These are phyloP conservation scores for Sporothrix mexicana DNA, from an alignment of 2,329 filamentous ascomycete species.

Conservation along the genomic window DNA sequence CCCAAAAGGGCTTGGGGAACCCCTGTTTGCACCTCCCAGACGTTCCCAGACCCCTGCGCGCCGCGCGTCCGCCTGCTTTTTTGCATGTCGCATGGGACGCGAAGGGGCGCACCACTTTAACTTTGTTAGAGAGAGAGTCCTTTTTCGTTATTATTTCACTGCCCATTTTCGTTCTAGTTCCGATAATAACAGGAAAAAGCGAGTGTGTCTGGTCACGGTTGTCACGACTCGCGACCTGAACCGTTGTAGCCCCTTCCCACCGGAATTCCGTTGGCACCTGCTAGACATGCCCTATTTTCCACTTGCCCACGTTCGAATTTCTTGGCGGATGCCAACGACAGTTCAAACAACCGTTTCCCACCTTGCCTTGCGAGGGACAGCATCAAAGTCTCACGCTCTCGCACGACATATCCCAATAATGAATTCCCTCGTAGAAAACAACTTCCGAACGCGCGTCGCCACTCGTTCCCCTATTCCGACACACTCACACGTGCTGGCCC, in stretches of 20 bases:
- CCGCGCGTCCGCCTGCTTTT: conserved; percentile 21
- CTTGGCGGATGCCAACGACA: conserved; percentile 15
- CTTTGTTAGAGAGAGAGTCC: neutral
- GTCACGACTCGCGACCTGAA: neutral
- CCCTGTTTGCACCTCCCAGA: neutral
- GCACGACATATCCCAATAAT: neutral
- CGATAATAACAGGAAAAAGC: too few species aligned
- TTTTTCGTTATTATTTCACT: neutral
- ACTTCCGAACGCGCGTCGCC: neutral
- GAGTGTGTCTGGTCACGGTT: neutral
- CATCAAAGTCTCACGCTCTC: neutral
- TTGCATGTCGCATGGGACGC: neutral
- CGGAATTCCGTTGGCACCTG: neutral
- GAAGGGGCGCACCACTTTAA: neutral
- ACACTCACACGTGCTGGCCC: neutral
- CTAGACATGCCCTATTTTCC: neutral
- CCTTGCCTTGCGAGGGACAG: neutral
- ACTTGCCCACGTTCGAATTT: conserved; percentile 11
- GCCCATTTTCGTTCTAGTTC: neutral
- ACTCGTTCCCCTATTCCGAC: neutral
- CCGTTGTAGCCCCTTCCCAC: neutral
- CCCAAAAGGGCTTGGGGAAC: neutral
- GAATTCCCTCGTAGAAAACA: too few species aligned
- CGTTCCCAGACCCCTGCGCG: neutral
- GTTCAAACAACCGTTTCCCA: neutral